phyloP scores from a whole-genome alignment of 2,329 filamentous ascomycete genomes.

The Penicillium corylophilum region DNA sequence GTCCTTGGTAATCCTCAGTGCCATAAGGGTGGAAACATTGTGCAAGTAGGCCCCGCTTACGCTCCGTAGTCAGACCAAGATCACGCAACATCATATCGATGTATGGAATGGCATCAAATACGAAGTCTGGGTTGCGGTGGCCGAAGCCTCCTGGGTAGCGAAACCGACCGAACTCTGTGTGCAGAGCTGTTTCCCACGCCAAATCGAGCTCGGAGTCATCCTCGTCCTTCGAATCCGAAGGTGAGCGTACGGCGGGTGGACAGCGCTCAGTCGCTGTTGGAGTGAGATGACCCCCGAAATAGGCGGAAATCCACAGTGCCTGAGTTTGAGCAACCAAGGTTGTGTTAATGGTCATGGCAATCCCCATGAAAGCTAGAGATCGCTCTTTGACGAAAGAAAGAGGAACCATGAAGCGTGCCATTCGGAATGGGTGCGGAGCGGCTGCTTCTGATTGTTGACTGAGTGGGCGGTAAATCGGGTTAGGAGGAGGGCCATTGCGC shows the following conservation, averaged over 20 bases:
- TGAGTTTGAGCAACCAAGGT: constrained; percentile 48
- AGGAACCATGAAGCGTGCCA: constrained; percentile 50
- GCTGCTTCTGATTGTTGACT: constrained; percentile 34
- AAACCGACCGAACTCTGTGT: constrained; percentile 68
- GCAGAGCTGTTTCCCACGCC: constrained; percentile 58
- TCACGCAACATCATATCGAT: constrained; percentile 67
- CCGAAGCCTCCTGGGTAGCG: constrained; percentile 64
- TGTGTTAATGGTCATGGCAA: constrained; percentile 49
- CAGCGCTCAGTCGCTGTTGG: constrained; percentile 26
- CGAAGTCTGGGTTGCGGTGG: constrained; percentile 57
- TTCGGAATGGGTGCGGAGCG: constrained; percentile 48
- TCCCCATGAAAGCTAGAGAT: constrained; percentile 51
- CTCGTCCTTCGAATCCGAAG: constrained; percentile 12
- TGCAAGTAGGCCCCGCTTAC: constrained; percentile 35
- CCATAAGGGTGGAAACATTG: constrained; percentile 42
- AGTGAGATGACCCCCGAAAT: constrained; percentile 56
- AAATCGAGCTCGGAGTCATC: constrained; percentile 34
- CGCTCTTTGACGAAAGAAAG: constrained; percentile 41
- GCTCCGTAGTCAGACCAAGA: constrained; percentile 55
- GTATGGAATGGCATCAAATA: constrained; percentile 75
- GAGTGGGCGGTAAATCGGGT: constrained; percentile 28
- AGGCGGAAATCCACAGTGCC: constrained; percentile 65
- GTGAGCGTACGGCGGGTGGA: constrained; percentile 15
- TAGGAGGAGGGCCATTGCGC: constrained; percentile 39
- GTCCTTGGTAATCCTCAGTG: constrained; percentile 40